Evolutionary conservation across 1,139 yeast genomes (phyloP).

Genomic region (Yamadazyma mexicana): DNA sequence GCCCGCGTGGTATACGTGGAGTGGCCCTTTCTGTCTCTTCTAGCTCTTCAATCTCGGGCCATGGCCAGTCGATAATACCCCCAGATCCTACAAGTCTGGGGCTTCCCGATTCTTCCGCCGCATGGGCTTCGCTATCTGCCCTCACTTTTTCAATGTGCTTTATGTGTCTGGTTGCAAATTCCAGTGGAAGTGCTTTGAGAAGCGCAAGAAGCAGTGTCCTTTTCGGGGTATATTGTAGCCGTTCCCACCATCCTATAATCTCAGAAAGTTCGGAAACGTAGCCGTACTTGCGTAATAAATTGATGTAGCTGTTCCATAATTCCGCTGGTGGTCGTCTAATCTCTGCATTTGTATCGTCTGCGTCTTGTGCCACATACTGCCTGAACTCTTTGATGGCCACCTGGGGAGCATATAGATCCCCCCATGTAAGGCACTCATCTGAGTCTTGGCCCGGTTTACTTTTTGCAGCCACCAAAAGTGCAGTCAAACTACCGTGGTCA

Average conservation of each 20-base stretch:
- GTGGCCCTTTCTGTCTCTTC: background rate
- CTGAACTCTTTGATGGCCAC: constrained; percentile 61
- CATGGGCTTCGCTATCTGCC: constrained; percentile 12
- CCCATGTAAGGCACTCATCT: constrained; percentile 40
- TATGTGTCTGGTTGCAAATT: constrained; percentile 39
- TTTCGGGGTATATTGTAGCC: constrained; percentile 48
- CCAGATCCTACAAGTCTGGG: background rate
- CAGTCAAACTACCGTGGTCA: constrained; percentile 39
- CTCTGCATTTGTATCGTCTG: constrained; percentile 21
- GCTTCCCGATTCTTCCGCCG: background rate
- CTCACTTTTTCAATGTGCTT: constrained; percentile 34
- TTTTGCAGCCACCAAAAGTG: constrained; percentile 43
- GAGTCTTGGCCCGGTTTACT: constrained; percentile 12
- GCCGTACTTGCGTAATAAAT: constrained; percentile 46
- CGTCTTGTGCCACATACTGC: constrained; percentile 19
- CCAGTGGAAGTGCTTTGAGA: constrained; percentile 41
- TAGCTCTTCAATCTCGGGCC: constrained; percentile 8
- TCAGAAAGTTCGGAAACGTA: constrained; percentile 52
- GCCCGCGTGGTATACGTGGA: too few relatives aligned
- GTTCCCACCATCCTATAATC: constrained; percentile 60
- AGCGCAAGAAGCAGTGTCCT: constrained; percentile 35
- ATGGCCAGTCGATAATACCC: constrained; percentile 10
- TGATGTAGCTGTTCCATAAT: constrained; percentile 54
- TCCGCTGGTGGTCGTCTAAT: constrained; percentile 43
- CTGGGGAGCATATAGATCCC: constrained; percentile 54